A percentile compares a stretch with the other conserved stretches of the same genome.
These are phyloP conservation scores for Butyriboletus regius DNA, from an alignment of 1,284 basidiomycete genomes.

Conservation along the genomic window DNA sequence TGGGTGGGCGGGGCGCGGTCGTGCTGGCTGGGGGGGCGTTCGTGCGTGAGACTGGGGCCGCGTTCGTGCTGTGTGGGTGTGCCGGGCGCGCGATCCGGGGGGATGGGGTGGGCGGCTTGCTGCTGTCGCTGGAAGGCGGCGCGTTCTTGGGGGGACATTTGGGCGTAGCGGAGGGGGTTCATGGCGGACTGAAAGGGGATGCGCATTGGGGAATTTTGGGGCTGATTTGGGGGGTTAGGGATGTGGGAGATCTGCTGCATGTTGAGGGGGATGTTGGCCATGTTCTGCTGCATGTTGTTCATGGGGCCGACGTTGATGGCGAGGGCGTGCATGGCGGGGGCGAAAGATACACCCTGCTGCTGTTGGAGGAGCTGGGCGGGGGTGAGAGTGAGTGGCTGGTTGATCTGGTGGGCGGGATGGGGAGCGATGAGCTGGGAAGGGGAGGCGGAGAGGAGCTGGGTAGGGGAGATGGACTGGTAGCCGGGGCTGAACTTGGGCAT, in stretches of 20 bases:
- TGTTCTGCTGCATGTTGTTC: neutral
- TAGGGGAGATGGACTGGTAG: conserved; percentile 23
- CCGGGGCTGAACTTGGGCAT: too few species aligned
- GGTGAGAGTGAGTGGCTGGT: conserved; percentile 24
- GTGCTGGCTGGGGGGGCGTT: conserved; percentile 25
- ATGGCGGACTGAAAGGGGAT: conserved; percentile 14
- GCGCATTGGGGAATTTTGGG: conserved; percentile 19
- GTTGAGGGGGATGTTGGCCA: conserved; percentile 3
- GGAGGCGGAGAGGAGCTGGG: conserved; percentile 18
- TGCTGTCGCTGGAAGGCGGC: conserved; percentile 21
- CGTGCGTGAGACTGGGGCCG: conserved; percentile 7
- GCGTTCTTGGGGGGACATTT: conserved; percentile 22
- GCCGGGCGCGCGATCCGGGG: conserved; percentile 16
- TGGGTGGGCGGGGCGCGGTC: conserved; percentile 14
- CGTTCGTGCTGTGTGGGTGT: conserved; percentile 23
- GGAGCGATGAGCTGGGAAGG: conserved; percentile 23
- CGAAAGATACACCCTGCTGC: conserved; percentile 18
- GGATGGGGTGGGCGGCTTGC: conserved; percentile 1
- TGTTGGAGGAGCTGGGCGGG: conserved; percentile 30
- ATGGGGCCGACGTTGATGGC: conserved; percentile 8
- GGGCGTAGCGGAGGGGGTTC: conserved; percentile 17
- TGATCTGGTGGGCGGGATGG: conserved; percentile 2
- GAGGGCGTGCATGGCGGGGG: conserved; percentile 2
- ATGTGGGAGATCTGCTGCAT: conserved; percentile 19
- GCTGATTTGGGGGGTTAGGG: conserved; percentile 8